These are phyloP conservation scores for Phtheirospermum japonicum DNA, from an alignment of 257 asterid genomes.

Conservation along the genomic window DNA sequence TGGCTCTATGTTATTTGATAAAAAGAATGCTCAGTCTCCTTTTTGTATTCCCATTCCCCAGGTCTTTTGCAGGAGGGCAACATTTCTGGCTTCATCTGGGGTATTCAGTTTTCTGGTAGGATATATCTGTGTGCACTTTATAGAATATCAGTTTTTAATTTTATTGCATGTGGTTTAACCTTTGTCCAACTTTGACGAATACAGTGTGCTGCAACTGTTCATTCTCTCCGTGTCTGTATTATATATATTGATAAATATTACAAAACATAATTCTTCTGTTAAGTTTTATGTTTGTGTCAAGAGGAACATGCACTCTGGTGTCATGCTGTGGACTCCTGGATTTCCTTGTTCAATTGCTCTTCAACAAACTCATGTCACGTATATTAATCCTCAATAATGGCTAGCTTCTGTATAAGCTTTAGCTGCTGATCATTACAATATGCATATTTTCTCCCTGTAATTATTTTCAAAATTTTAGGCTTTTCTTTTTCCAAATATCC, in stretches of 20 bases:
- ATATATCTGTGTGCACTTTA: constrained; percentile 18
- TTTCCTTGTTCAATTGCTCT: constrained; percentile 11
- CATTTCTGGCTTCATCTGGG: constrained; percentile 72
- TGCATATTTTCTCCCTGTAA: background rate
- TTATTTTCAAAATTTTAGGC: background rate
- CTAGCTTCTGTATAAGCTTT: constrained; percentile 4
- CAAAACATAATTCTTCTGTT: background rate
- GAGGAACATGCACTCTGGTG: constrained; percentile 9
- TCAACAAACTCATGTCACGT: background rate
- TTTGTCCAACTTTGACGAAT: background rate
- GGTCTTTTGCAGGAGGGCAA: constrained; percentile 85
- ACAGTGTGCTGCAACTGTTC: constrained; percentile 1
- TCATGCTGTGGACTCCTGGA: background rate
- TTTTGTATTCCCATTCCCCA: constrained; percentile 49
- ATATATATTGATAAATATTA: background rate
- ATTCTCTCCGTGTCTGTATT: constrained; percentile 9
- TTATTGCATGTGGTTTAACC: constrained; percentile 4
- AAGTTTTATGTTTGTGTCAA: background rate
- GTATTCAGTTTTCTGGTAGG: constrained; percentile 79
- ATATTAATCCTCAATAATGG: background rate
- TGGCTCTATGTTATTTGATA: constrained; percentile 18
- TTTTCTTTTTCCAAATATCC: background rate
- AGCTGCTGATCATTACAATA: background rate
- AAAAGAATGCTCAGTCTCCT: constrained; percentile 20
- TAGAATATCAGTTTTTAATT: background rate